These are phyloP conservation scores for Ophiostoma perfectum DNA, from an alignment of 2,329 filamentous ascomycete genomes.

Conservation along the genomic window DNA sequence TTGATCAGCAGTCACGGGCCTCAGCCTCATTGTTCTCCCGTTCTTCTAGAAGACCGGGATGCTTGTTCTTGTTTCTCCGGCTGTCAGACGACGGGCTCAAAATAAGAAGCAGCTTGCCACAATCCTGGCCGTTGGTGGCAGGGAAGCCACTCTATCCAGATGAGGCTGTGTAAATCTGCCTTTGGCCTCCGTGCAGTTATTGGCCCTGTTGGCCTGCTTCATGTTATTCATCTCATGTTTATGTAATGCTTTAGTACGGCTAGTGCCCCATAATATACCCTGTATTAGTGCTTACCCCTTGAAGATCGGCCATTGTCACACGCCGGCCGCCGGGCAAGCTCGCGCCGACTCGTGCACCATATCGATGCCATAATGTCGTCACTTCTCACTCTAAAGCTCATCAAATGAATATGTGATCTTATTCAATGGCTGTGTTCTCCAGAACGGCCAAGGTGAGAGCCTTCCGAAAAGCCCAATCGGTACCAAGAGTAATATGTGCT, in stretches of 20 bases:
- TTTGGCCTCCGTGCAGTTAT: no score
- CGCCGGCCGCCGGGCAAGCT: not conserved
- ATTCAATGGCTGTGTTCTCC: no score
- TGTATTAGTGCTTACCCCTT: not conserved
- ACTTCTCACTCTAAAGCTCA: not conserved
- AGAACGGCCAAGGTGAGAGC: no score
- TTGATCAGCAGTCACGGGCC: not conserved
- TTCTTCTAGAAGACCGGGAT: not conserved
- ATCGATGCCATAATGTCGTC: not conserved
- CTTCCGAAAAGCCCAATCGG: not conserved
- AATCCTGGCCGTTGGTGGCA: not conserved
- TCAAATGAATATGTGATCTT: no score
- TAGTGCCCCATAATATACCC: not conserved
- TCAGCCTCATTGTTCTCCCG: slow-evolving; percentile 1
- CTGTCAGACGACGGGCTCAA: not conserved
- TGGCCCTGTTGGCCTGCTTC: not conserved
- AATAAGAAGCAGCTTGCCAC: not conserved
- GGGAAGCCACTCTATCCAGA: not conserved
- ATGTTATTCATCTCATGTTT: no score
- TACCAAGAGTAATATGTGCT: not conserved
- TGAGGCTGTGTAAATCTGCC: not conserved
- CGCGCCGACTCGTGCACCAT: not conserved
- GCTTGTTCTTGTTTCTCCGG: not conserved
- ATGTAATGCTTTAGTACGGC: no score
- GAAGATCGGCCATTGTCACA: not conserved